These are phyloP conservation scores for Pseudogymnoascus sp. DNA, from an alignment of 2,329 filamentous ascomycete species.

Conservation along the genomic window DNA sequence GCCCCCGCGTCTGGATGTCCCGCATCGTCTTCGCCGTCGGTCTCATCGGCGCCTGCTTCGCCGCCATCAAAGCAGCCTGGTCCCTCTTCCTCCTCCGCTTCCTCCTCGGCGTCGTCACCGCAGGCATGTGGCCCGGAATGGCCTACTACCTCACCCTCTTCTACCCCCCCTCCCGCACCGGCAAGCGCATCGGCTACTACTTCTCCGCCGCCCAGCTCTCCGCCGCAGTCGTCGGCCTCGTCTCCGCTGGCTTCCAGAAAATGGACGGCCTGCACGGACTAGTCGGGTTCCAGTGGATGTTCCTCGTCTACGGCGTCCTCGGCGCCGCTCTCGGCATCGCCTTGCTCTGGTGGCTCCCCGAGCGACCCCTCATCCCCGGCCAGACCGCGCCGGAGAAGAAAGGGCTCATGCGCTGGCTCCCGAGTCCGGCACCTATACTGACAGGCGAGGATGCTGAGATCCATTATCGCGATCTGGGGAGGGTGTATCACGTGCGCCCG, in stretches of 20 bases:
- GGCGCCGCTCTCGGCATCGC: slow-evolving; percentile 63
- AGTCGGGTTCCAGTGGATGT: slow-evolving; percentile 88
- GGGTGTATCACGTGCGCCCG: slow-evolving; percentile 68
- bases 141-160: slow-evolving; percentile 86
- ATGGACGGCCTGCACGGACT: slow-evolving; percentile 75
- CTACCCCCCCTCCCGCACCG: slow-evolving; percentile 79
- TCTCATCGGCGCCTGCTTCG: slow-evolving; percentile 74
- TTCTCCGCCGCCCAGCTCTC: slow-evolving; percentile 86
- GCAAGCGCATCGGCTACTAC: slow-evolving; percentile 83
- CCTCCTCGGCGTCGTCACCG: slow-evolving; percentile 78
- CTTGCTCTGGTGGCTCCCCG: slow-evolving; percentile 85
- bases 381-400: slow-evolving; percentile 34
- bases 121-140: slow-evolving; percentile 95
- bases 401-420: slow-evolving; percentile 58
- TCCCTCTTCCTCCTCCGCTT: slow-evolving; percentile 65
- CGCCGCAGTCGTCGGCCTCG: slow-evolving; percentile 79
- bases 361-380: slow-evolving; percentile 71
- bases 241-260: slow-evolving; percentile 84
- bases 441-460: slow-evolving; percentile 69
- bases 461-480: slow-evolving; percentile 74
- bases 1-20: slow-evolving; percentile 85
- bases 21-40: slow-evolving; percentile 84
- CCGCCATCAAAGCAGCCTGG: slow-evolving; percentile 75
- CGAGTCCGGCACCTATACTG: slow-evolving; percentile 62
- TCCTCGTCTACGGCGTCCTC: slow-evolving; percentile 75